Evolutionary conservation across 352 stramenopile genomes (phyloP).

Genomic region (Pythium sukuiense): DNA sequence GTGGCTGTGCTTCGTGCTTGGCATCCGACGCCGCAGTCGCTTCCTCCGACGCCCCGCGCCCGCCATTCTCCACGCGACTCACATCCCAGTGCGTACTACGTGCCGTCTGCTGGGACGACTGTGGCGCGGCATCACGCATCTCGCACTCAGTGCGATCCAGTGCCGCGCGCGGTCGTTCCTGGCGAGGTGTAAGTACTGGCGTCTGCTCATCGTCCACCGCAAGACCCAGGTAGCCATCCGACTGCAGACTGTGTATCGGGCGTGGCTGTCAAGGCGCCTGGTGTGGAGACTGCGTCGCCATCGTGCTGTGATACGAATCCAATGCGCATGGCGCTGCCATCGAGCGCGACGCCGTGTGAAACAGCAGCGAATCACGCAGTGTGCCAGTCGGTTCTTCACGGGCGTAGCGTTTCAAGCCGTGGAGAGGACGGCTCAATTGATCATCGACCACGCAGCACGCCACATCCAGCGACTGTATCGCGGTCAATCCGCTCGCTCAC

Average conservation of each 20-base stretch:
- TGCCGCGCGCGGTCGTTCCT: constrained; percentile 33
- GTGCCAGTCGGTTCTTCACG: constrained; percentile 24
- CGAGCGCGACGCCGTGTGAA: constrained; percentile 27
- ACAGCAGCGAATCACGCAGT: constrained; percentile 22
- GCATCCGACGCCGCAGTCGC: constrained; percentile 20
- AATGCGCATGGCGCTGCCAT: constrained; percentile 50
- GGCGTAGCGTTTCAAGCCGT: constrained; percentile 25
- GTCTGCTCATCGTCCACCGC: constrained; percentile 24
- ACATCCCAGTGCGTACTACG: constrained; percentile 41
- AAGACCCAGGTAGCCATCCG: constrained; percentile 26
- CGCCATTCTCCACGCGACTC: constrained; percentile 34
- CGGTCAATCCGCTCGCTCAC: constrained; percentile 34
- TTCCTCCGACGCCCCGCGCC: constrained; percentile 46
- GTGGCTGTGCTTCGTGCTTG: constrained; percentile 42
- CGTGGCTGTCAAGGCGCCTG: constrained; percentile 34
- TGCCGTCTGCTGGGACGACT: constrained; percentile 23
- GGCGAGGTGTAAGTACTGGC: constrained; percentile 30
- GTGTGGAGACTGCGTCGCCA: constrained; percentile 29
- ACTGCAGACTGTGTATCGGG: constrained; percentile 52
- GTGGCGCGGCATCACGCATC: constrained; percentile 27
- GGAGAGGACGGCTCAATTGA: constrained; percentile 17
- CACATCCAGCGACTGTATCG: constrained; percentile 50
- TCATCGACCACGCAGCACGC: constrained; percentile 31
- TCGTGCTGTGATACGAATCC: constrained; percentile 37
- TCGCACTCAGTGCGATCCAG: constrained; percentile 39